Base-by-base conservation (phyloP, 805 yeast genomes). In the Hanseniaspora nectarophila region DNA sequence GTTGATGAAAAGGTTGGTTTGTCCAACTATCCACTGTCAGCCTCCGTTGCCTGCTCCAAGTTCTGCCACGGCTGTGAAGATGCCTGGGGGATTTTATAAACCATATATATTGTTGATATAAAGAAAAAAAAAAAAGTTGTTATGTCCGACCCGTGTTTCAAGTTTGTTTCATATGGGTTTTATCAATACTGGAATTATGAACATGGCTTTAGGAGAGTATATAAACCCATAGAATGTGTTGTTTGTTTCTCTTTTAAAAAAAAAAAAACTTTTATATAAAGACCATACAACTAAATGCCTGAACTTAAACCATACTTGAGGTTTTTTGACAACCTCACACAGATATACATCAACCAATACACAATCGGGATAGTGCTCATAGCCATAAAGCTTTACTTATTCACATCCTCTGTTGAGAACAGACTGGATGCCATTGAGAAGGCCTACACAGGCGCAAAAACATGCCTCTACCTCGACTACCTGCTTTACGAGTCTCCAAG, bases 11-110 rank as follows among this genome's bases (percentile, higher is more conserved):
- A 90, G 64, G 83, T 92, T 55, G 97, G 97, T 60, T 81, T 92
- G 54, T 87, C 97, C 33, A 88, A 90, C 62, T 92, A 89, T 67
- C 95, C 98, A 49, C 75, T 92, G 56, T 85, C 95, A 51, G 98
- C 98, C 2, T 88, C 97, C 12, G 97, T 92, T 53, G 97, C 98
- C 5, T 92, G 97, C 68, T 85, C 95, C 57, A 92, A 92, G 69
- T 88, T 92, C 72, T 90, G 97, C 67, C 97, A 92, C 64, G 98
- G 98, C 46, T 87, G 95, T 63, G 98, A 92, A 71, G 98, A 92
- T 68, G 95, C 95, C 26, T 92, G 98, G 97, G 81, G 80, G 43
- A 89, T 92, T 61, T 60, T 64, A 54, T 66, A 62, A 42, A 9
- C 7, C 13, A 10, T 4, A 28, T 2, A n/a, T 15, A 10, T 32